Base-by-base conservation (phyloP, 2,329 filamentous ascomycete genomes). In the Cytospora schulzeri region DNA sequence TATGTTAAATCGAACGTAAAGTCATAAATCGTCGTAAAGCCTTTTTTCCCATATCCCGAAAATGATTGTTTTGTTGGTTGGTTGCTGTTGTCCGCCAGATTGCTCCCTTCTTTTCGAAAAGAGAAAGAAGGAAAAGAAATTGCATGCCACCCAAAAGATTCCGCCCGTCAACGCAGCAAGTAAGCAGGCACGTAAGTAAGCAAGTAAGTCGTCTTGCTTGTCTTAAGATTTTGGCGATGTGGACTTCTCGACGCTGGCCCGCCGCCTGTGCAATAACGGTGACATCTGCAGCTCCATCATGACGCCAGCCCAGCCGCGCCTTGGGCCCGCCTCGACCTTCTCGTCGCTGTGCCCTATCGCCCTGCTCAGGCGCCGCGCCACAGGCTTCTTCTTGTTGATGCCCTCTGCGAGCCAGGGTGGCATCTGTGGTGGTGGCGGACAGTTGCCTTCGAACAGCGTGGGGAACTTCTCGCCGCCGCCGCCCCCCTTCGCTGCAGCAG, bases 241-340 rank as follows among this genome's bases (percentile, higher is more conserved):
- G 66, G 83, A 77, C 68, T 78, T 79, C 73, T 89, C 87, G 70
- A 88, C 84, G 9, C 83, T 87, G n/a, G 85, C 83, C 71, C 86
- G 85, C 19, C 87, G 80, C 70, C 86, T 83, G 57, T 86, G 84
- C 78, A 89, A 81, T 63, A 83, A 74, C 2, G 86, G 87, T 28
- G 84, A 87, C 62, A 76, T 82, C 72, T 88, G 86, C 57, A 89
- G 76, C 70, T 89, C 87, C 61, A 84, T 78, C 26, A 89, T 84
- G 7, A 89, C 86, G 29, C 85, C 85, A 24, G 84, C 83, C 87
- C 87, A 89, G 29, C 85, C 85, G 67, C 77, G 76, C 61, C 81
- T 81, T 59, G 85, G 83, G 24, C 76, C 76, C 48, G 76, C 76
- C 53, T 78, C 77, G 38, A 80, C 75, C 53, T 78, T 78, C 60